Percentiles rank a stretch among this genome's conserved stretches.
Evolutionary conservation across 139 green algal genomes (phyloP).

Genomic region (Chlorella vulgaris): DNA sequence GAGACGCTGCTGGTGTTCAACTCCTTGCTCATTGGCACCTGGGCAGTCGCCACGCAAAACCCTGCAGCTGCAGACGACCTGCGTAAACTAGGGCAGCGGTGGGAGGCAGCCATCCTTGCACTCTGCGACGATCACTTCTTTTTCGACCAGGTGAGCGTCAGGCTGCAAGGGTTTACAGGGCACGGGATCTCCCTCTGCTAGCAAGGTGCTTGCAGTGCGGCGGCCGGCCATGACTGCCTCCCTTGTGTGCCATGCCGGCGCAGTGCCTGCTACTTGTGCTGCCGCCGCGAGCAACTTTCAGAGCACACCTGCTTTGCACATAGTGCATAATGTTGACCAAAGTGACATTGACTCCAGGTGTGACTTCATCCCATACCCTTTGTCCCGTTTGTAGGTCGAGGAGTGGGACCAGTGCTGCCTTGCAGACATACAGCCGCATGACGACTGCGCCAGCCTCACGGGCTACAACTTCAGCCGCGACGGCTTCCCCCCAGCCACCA

Average conservation of each 20-base stretch:
- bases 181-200: no score
- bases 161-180: not conserved
- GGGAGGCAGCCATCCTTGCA: slow-evolving; percentile 44
- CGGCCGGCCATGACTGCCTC: no score
- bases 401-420: slow-evolving; percentile 49
- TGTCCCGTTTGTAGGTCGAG: slow-evolving; percentile 35
- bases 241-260: no score
- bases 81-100: slow-evolving; percentile 7
- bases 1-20: slow-evolving; percentile 61
- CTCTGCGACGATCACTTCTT: slow-evolving; percentile 46
- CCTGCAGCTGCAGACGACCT: slow-evolving; percentile 18
- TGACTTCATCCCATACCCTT: not conserved
- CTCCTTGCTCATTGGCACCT: slow-evolving; percentile 46
- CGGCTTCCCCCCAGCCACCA: slow-evolving; percentile 2
- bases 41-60: slow-evolving; percentile 14
- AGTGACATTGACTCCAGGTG: no score
- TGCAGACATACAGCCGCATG: slow-evolving; percentile 36
- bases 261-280: no score
- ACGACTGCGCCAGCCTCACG: slow-evolving; percentile 27
- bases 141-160: slow-evolving; percentile 46
- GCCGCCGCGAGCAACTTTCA: no score
- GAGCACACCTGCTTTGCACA: no score
- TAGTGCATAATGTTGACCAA: no score
- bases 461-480: slow-evolving; percentile 28
- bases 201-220: no score